Evolutionary conservation across 345 rosid species (phyloP), one percentile per base, ranked within the genome.

Genomic region (Moringa oleifera): DNA sequence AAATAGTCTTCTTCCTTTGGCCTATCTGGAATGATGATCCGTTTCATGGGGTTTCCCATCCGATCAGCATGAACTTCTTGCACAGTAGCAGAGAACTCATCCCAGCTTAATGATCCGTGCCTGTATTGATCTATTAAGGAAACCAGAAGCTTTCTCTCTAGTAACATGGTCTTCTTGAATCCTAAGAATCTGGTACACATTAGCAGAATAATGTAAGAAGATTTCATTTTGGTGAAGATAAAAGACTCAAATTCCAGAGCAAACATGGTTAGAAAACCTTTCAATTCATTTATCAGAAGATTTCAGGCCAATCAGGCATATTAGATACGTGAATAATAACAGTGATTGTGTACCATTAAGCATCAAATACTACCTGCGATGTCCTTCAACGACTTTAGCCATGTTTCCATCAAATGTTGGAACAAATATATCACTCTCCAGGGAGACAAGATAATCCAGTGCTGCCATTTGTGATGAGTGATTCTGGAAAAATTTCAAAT

Each of bases 341-440:
- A n/a, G n/a, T n/a, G n/a, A n/a, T n/a, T n/a, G n/a, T n/a, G n/a
- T n/a, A n/a, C n/a, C n/a, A n/a, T n/a, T 33, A 33, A 33, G 11
- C 5, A 33, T 33, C 37, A 22, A 8, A 21, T 50, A 25, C 58
- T 74, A 92, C 98, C 98, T 89, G 58, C 98, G 85, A 71, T 92
- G 98, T 74, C 98, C 98, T 85, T 89, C 98, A 18, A 92, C 96
- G n/a, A 92, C 98, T 80, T 77, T 92, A 25, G 98, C 98, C 98
- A 92, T 89, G 76, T 92, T 92, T 53, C 98, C 98, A 50, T 89
- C 91, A 62, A 87, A 81, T 5, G 98, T 92, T 25, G 98, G 96
- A 69, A 92, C 81, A 69, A 92, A 92, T 72, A 87, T 82, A 68
- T 92, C 98, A 19, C 98, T 90, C 73, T 89, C 98, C 25, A 89